Conservation (phyloP, 2,329 filamentous ascomycete species). For the Hypoxylon sp. region DNA sequence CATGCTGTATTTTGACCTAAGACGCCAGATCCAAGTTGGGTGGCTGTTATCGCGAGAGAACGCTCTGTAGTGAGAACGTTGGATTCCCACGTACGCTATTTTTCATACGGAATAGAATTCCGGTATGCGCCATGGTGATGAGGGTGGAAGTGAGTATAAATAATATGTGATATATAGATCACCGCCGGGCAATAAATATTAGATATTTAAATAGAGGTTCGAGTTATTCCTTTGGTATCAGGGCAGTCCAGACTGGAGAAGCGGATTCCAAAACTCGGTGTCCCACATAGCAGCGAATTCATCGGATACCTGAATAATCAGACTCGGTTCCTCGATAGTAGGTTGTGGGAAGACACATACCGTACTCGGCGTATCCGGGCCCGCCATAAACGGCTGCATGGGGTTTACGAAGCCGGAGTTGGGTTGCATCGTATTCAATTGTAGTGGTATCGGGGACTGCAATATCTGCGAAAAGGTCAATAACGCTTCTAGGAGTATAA, state of each 20-base stretch:
- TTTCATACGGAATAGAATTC: neutral
- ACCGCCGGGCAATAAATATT: neutral
- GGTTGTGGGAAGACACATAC: constrained; percentile 39
- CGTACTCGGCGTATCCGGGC: constrained; percentile 47
- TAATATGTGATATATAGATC: neutral
- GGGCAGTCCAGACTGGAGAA: constrained; percentile 40
- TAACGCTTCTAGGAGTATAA: neutral
- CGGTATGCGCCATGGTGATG: neutral
- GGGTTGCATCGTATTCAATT: constrained; percentile 45
- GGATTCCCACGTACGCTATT: neutral
- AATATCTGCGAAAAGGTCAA: constrained; percentile 43
- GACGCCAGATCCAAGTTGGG: neutral
- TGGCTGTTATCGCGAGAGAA: neutral
- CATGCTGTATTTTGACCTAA: neutral
- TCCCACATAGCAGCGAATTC: constrained; percentile 52
- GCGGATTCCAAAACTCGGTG: constrained; percentile 53
- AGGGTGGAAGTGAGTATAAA: neutral
- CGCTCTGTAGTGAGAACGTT: neutral
- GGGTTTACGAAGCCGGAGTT: constrained; percentile 45
- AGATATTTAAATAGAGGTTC: neutral
- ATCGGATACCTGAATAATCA: constrained; percentile 48
- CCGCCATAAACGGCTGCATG: constrained; percentile 48
- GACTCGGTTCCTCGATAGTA: constrained; percentile 6
- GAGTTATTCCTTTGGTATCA: constrained; percentile 14
- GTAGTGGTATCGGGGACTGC: constrained; percentile 36